These are phyloP conservation scores for Coprinopsis marcescibilis DNA, from an alignment of 768 basidiomycete genomes.

Conservation along the genomic window DNA sequence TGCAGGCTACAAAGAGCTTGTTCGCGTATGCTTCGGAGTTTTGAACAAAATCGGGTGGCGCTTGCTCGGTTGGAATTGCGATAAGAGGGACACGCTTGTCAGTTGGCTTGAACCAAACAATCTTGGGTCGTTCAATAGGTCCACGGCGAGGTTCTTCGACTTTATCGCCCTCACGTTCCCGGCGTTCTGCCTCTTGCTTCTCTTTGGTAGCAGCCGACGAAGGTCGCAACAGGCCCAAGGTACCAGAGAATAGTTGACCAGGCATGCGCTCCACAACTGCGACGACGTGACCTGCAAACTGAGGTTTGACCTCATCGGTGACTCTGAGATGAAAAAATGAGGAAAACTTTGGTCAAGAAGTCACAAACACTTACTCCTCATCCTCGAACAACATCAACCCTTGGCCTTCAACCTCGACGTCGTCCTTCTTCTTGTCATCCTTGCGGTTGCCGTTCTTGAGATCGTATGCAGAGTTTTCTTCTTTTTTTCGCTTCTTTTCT, in stretches of 20 bases:
- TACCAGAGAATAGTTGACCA: conserved; percentile 96
- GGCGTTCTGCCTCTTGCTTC: conserved; percentile 96
- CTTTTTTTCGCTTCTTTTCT: conserved; percentile 99
- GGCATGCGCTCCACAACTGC: conserved; percentile 99
- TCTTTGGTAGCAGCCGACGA: conserved; percentile 98
- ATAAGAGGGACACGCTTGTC: conserved; percentile 98
- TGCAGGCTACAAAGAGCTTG: conserved; percentile 93
- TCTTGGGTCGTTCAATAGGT: conserved; percentile 89
- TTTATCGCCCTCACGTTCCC: conserved; percentile 93
- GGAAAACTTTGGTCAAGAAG: conserved; percentile 6
- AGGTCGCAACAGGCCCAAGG: conserved; percentile 89
- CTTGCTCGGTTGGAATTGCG: conserved; percentile 98
- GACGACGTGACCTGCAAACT: conserved; percentile 98
- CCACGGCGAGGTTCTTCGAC: conserved; percentile 76
- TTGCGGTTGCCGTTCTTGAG: conserved; percentile 71
- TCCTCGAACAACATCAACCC: conserved; percentile 96
- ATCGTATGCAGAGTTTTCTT: conserved; percentile 96
- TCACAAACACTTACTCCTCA: conserved; percentile 63
- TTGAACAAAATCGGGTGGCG: conserved; percentile 92
- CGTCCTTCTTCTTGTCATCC: conserved; percentile 99
- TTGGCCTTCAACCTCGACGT: conserved; percentile 99
- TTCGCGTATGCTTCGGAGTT: conserved; percentile 88
- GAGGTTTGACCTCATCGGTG: conserved; percentile 96
- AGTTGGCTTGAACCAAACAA: conserved; percentile 99
- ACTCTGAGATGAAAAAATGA: conserved; percentile 56